Evolutionary conservation across 2,329 filamentous ascomycete species (phyloP).

Genomic region (Curvularia sp.): DNA sequence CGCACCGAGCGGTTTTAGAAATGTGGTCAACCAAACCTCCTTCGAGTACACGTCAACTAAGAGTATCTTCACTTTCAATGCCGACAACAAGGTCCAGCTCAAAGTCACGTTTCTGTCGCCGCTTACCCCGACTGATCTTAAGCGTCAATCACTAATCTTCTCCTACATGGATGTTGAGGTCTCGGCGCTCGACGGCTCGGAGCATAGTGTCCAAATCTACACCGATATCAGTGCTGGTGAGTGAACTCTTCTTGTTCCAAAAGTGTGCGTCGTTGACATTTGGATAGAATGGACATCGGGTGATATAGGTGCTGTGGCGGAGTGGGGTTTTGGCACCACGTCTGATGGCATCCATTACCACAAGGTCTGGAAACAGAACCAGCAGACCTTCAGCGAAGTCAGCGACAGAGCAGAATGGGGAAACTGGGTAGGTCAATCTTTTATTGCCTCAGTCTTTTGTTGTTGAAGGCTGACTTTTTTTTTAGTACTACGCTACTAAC

Average conservation of each 20-base stretch:
- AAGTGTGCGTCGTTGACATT: slow-evolving; percentile 14
- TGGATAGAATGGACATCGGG: slow-evolving; percentile 73
- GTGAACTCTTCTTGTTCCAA: slow-evolving; percentile 24
- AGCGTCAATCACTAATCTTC: slow-evolving; percentile 71
- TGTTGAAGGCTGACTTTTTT: slow-evolving; percentile 4
- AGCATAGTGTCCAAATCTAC: slow-evolving; percentile 73
- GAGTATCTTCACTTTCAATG: slow-evolving; percentile 72
- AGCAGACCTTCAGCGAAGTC: slow-evolving; percentile 56
- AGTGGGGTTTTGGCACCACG: slow-evolving; percentile 65
- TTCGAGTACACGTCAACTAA: slow-evolving; percentile 75
- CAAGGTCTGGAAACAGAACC: slow-evolving; percentile 58
- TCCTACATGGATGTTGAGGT: slow-evolving; percentile 73
- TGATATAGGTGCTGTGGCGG: slow-evolving; percentile 61
- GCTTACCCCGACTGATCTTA: slow-evolving; percentile 69
- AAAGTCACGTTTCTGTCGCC: slow-evolving; percentile 75
- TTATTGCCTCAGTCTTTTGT: too few species aligned
- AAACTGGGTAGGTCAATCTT: slow-evolving; percentile 46
- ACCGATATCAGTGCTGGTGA: slow-evolving; percentile 73
- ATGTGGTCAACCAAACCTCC: slow-evolving; percentile 64
- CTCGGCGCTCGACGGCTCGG: slow-evolving; percentile 65
- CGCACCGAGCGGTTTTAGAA: slow-evolving; percentile 55
- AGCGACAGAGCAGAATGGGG: slow-evolving; percentile 61
- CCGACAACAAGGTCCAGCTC: slow-evolving; percentile 66
- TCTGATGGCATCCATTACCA: slow-evolving; percentile 64
- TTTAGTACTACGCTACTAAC: slow-evolving; percentile 59